These are phyloP conservation scores for Amyloporia xantha DNA, from an alignment of 768 basidiomycete genomes.

Conservation along the genomic window DNA sequence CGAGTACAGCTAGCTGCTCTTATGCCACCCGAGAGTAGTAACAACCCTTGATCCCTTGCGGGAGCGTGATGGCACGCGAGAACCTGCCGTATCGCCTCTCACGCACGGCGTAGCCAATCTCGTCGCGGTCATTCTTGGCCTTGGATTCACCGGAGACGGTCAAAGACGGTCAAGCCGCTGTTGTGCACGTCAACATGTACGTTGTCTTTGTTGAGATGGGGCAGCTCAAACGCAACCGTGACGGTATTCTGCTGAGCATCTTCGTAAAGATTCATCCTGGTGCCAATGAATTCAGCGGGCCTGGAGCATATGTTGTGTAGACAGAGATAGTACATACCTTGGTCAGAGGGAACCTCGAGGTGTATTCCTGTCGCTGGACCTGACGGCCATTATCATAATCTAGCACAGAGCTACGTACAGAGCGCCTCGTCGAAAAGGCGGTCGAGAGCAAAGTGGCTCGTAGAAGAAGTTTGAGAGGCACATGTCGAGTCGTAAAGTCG, in stretches of 20 bases:
- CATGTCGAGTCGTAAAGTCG: slow-evolving; percentile 16
- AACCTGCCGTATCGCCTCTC: slow-evolving; percentile 46
- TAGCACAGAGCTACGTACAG: slow-evolving; percentile 6
- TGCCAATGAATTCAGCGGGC: neutral
- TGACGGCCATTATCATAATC: slow-evolving; percentile 1
- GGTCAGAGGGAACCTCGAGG: slow-evolving; percentile 10
- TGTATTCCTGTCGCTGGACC: slow-evolving; percentile 3
- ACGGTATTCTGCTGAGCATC: slow-evolving; percentile 34
- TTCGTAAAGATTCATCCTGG: slow-evolving; percentile 42
- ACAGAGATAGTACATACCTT: slow-evolving; percentile 7
- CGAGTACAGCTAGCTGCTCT: too few relatives aligned
- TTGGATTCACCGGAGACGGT: slow-evolving; percentile 40
- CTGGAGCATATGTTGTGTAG: too few relatives aligned
- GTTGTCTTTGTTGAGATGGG: slow-evolving; percentile 44
- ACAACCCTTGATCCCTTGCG: slow-evolving; percentile 45
- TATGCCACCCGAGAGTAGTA: too few relatives aligned
- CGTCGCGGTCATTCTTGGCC: slow-evolving; percentile 25
- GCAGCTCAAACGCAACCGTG: slow-evolving; percentile 47
- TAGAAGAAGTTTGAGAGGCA: slow-evolving; percentile 32
- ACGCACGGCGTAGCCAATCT: slow-evolving; percentile 33
- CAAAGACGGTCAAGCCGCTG: slow-evolving; percentile 39
- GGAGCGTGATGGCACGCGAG: slow-evolving; percentile 40
- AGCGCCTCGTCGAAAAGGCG: slow-evolving; percentile 38
- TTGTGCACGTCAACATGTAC: slow-evolving; percentile 42
- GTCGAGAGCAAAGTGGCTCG: slow-evolving; percentile 37